Evolutionary conservation across 768 basidiomycete genomes (phyloP).

Genomic region (Pleurotus citrinopileatus): DNA sequence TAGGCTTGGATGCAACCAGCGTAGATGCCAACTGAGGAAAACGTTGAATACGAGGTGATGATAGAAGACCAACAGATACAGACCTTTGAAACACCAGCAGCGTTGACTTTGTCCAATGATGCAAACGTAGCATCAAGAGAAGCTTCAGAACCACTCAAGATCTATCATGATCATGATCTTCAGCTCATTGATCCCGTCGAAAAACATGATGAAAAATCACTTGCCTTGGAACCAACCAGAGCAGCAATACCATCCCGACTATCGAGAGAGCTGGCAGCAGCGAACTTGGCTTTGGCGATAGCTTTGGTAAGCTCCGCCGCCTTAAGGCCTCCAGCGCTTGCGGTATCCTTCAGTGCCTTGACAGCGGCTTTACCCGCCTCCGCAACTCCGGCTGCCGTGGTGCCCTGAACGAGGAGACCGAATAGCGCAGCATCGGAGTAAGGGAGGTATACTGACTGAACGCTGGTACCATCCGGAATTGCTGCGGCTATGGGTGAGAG

Average conservation of each 20-base stretch:
- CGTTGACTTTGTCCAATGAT: slow-evolving; percentile 67
- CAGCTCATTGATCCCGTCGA: not conserved
- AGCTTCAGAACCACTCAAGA: slow-evolving; percentile 52
- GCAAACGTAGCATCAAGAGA: slow-evolving; percentile 63
- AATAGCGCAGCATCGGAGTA: slow-evolving; percentile 93
- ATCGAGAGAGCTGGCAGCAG: slow-evolving; percentile 69
- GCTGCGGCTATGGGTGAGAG: slow-evolving; percentile 63
- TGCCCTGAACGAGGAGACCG: slow-evolving; percentile 76
- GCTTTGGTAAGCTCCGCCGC: slow-evolving; percentile 78
- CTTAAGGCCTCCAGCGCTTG: slow-evolving; percentile 54
- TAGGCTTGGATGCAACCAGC: slow-evolving; percentile 76
- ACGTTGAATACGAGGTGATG: not conserved
- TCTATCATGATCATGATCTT: slow-evolving; percentile 30
- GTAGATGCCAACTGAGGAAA: slow-evolving; percentile 54
- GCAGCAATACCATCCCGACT: slow-evolving; percentile 63
- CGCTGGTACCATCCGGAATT: slow-evolving; percentile 58
- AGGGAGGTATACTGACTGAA: slow-evolving; percentile 73
- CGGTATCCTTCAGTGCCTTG: slow-evolving; percentile 61
- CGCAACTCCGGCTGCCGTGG: slow-evolving; percentile 58
- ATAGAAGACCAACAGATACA: slow-evolving; percentile 13
- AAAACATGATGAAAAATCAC: slow-evolving; percentile 18
- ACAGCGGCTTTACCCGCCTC: slow-evolving; percentile 71
- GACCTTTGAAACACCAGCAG: slow-evolving; percentile 70
- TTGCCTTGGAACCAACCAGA: slow-evolving; percentile 63
- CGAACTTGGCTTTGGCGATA: slow-evolving; percentile 85